A percentile compares a stretch with the other conserved stretches of the same genome.
phyloP scores from a whole-genome alignment of 257 asterid genomes.

The Fraxinus americana region DNA sequence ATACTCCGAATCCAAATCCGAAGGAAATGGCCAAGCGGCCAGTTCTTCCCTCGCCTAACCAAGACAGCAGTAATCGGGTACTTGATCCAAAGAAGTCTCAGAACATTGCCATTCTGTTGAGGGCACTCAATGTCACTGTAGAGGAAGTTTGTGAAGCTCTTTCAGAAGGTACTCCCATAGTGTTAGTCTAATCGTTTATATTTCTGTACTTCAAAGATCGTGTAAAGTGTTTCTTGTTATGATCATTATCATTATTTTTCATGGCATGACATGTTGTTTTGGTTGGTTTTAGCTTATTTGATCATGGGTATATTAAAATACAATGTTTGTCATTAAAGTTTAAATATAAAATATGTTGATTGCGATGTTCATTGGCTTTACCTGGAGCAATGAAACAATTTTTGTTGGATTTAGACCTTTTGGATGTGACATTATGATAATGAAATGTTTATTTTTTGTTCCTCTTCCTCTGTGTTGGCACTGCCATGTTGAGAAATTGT shows the following conservation, averaged over 20 bases:
- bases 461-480: neutral
- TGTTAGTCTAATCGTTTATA: neutral
- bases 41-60: conserved; percentile 65
- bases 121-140: conserved; percentile 86
- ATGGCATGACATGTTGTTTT: conserved; percentile 17
- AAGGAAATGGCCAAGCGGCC: conserved; percentile 59
- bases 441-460: neutral
- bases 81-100: conserved; percentile 96
- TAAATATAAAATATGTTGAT: neutral
- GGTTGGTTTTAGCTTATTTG: conserved; percentile 15
- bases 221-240: neutral
- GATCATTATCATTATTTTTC: conserved; percentile 17
- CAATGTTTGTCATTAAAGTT: neutral
- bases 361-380: neutral
- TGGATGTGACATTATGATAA: neutral
- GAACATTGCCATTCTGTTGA: conserved; percentile 79
- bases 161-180: conserved; percentile 62
- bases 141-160: conserved; percentile 98
- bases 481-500: neutral
- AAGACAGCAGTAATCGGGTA: conserved; percentile 59
- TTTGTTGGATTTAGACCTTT: neutral
- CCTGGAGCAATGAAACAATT: neutral
- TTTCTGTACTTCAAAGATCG: conserved; percentile 18
- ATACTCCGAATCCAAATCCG: conserved; percentile 57
- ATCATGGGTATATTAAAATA: neutral